A percentile compares a stretch with the other conserved stretches of the same genome.
These are phyloP conservation scores for Metschnikowia chrysomelidarum DNA, from an alignment of 805 yeast species.

Conservation along the genomic window DNA sequence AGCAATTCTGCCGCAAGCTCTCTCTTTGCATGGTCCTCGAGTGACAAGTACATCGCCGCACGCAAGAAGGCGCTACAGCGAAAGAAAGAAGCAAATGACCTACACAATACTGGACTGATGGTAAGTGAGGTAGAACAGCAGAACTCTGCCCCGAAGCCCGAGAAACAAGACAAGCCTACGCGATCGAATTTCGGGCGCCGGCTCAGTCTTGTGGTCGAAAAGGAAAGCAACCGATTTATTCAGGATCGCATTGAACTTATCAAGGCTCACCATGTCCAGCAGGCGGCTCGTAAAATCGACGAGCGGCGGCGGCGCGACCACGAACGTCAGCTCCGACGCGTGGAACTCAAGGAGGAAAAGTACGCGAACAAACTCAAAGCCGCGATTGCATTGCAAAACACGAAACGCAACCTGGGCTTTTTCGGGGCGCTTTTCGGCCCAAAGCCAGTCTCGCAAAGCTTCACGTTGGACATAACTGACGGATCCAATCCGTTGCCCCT, in stretches of 20 bases:
- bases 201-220: conserved; percentile 31
- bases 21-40: conserved; percentile 44
- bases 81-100: conserved; percentile 1
- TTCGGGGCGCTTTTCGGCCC: conserved; percentile 33
- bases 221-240: conserved; percentile 37
- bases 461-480: conserved; percentile 11
- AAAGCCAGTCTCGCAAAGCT: conserved; percentile 14
- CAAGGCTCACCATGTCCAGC: conserved; percentile 37
- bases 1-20: conserved; percentile 25
- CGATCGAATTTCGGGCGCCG: conserved; percentile 23
- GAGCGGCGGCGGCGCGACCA: conserved; percentile 41
- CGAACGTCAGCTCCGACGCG: conserved; percentile 33
- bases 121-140: too few relatives aligned
- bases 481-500: not conserved
- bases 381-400: conserved; percentile 25
- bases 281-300: conserved; percentile 34
- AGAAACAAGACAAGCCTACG: conserved; percentile 10
- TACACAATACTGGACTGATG: too few relatives aligned
- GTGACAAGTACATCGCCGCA: conserved; percentile 36
- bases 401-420: conserved; percentile 25
- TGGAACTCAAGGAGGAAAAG: conserved; percentile 38
- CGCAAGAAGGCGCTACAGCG: conserved; percentile 27
- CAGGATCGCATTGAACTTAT: conserved; percentile 38
- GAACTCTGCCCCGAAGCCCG: conserved; percentile 3
- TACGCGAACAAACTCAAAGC: conserved; percentile 31